A percentile compares a stretch with the other conserved stretches of the same genome.
Evolutionary conservation across 2,329 filamentous ascomycete genomes (phyloP).

Genomic region (Fusarium mexicanum): DNA sequence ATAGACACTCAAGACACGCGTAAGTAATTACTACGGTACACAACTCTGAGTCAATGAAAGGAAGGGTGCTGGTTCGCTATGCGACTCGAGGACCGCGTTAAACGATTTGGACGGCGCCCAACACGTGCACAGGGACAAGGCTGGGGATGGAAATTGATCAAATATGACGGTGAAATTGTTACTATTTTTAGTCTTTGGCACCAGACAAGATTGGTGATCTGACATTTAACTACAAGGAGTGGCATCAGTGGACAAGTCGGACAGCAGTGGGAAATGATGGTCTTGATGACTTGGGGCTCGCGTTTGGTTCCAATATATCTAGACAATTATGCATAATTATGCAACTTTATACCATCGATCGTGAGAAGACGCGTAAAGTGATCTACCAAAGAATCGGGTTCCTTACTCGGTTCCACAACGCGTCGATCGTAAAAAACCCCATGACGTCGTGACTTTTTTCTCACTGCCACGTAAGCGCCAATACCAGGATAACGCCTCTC

Average conservation of each 20-base stretch:
- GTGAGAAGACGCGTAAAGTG: not conserved
- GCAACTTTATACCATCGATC: not conserved
- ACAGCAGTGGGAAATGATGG: not conserved
- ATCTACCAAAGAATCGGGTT: not conserved
- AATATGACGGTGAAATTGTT: too few relatives aligned
- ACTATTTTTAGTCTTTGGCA: not conserved
- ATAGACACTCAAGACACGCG: not conserved
- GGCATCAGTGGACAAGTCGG: not conserved
- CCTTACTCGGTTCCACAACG: not conserved
- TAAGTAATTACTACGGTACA: not conserved
- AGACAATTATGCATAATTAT: not conserved
- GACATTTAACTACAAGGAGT: not conserved
- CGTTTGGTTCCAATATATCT: not conserved
- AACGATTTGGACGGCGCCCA: not conserved
- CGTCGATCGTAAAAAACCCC: not conserved
- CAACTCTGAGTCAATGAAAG: not conserved
- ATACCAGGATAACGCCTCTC: not conserved
- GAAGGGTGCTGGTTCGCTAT: not conserved
- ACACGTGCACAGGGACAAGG: not conserved
- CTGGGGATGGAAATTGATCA: not conserved
- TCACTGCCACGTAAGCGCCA: constrained; percentile 16
- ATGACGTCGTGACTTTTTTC: constrained; percentile 15
- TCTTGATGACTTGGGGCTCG: not conserved
- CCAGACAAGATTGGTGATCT: not conserved
- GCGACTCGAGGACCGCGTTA: accelerated